Base-by-base conservation (phyloP, 768 basidiomycete species). In the Mycena chlorophos region DNA sequence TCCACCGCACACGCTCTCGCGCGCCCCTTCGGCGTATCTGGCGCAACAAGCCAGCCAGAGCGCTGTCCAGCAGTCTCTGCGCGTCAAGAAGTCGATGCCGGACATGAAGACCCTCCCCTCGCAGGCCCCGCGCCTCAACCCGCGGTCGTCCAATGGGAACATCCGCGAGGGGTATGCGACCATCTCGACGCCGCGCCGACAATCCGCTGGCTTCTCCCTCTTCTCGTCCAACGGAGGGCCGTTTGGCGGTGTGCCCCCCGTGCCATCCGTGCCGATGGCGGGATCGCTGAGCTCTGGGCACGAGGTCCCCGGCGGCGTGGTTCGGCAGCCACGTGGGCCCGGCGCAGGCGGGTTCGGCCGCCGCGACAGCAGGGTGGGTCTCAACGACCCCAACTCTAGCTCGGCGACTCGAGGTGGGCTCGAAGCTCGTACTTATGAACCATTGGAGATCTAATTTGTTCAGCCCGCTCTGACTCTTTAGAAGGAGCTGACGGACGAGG, bases 41-140 rank as follows among this genome's bases (percentile, higher is more conserved):
- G 79, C 82, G 13, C 80, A 87, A 19, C 72, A 81, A 5, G 71
- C 74, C 52, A 68, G 69, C 65, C 78, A 74, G 54, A 74, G 72
- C 55, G 74, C 75, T 62, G 77, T 71, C 61, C 78, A n/a, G n/a
- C n/a, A 75, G 45, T 77, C 84, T 38, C 81, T 98, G 52, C 87
- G 95, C 38, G 85, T 88, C 71, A 98, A 98, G 79, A 97, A 97
- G 75, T 96, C 94, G 22, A 98, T 98, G 97, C 97, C 97, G 2
- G 94, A 98, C 72, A 86, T 98, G 85, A 91, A 91, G 75, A 88
- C 88, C 16, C 72, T 93, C 60, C 91, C 91, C 57, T 78, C 86
- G 17, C 85, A 87, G 64, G 86, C 87, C 1, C 91, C 89, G 29
- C 87, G 91, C 49, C 81, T 94, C 45, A 84, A 75, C 54, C 87